Evolutionary conservation across 805 yeast species (phyloP).

Genomic region (Kluyveromyces siamensis): DNA sequence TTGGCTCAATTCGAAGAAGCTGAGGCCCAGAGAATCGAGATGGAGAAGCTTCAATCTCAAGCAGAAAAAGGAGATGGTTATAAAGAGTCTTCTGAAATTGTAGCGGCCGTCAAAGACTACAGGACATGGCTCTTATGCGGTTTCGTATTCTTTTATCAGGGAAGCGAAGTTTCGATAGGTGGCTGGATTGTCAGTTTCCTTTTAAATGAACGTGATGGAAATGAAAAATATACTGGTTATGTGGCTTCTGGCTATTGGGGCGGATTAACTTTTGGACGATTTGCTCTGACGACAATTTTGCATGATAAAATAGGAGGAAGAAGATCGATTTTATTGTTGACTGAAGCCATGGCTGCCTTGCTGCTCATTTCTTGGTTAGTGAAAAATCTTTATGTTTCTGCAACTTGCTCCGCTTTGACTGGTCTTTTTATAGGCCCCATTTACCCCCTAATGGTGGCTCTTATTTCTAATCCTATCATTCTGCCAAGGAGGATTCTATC

Average conservation of each 20-base stretch:
- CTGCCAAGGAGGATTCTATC: constrained; percentile 45
- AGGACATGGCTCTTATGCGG: constrained; percentile 45
- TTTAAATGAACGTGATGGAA: constrained; percentile 41
- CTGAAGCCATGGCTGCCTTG: constrained; percentile 29
- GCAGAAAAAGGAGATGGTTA: background rate
- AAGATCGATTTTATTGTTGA: constrained; percentile 33
- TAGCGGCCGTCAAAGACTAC: constrained; percentile 32
- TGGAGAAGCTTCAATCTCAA: background rate
- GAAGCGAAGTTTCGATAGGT: constrained; percentile 53
- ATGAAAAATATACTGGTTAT: constrained; percentile 37
- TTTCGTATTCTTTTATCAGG: constrained; percentile 51
- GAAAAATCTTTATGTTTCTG: constrained; percentile 36
- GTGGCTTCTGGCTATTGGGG: constrained; percentile 61
- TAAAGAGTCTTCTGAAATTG: constrained; percentile 21
- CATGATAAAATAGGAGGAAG: constrained; percentile 36
- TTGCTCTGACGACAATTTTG: constrained; percentile 36
- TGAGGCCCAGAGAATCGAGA: constrained; percentile 6
- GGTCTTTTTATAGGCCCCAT: constrained; percentile 53
- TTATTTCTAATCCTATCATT: constrained; percentile 30
- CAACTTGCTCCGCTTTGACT: constrained; percentile 36
- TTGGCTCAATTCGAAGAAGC: constrained; percentile 21
- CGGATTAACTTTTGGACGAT: constrained; percentile 52
- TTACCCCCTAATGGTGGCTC: constrained; percentile 42
- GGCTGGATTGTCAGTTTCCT: constrained; percentile 60
- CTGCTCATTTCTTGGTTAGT: constrained; percentile 41